Evolutionary conservation across 2,329 filamentous ascomycete genomes (phyloP).

Genomic region (Myriosclerotinia curreyana): DNA sequence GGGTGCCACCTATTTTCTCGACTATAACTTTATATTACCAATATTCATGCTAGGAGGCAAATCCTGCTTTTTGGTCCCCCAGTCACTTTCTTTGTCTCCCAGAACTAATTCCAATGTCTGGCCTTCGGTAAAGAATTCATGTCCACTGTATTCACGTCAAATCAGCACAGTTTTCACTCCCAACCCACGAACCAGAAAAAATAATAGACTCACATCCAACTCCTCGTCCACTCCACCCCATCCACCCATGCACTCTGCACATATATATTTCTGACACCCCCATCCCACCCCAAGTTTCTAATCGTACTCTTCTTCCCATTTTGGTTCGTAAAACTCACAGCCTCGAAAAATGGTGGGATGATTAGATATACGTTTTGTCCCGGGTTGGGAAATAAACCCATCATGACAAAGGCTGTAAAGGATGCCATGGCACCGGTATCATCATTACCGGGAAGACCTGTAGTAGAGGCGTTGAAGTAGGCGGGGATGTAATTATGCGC

Average conservation of each 20-base stretch:
- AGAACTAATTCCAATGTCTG: constrained; percentile 60
- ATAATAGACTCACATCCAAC: constrained; percentile 51
- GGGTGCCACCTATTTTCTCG: too few species aligned
- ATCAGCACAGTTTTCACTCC: neutral
- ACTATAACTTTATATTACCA: constrained; percentile 5
- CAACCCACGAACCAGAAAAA: neutral
- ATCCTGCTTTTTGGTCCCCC: constrained; percentile 59
- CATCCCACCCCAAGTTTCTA: constrained; percentile 59
- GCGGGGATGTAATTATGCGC: constrained; percentile 63
- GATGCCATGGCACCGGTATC: constrained; percentile 61
- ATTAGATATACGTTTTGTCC: constrained; percentile 70
- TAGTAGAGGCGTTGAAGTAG: constrained; percentile 56
- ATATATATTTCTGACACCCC: constrained; percentile 54
- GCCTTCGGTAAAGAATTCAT: constrained; percentile 65
- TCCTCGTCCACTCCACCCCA: constrained; percentile 57
- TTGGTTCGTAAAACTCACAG: constrained; percentile 54
- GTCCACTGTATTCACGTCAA: constrained; percentile 41
- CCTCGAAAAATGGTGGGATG: constrained; percentile 62
- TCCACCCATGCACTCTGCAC: constrained; percentile 63
- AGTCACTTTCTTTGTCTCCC: constrained; percentile 57
- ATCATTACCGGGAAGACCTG: constrained; percentile 66
- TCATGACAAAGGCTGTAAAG: constrained; percentile 33
- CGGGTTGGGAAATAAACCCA: constrained; percentile 59
- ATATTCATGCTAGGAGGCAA: constrained; percentile 53
- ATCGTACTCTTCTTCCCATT: constrained; percentile 60